Percentiles rank a stretch among this genome's conserved stretches.
Conservation (phyloP, 140 eudicot species). For the Eryngium alpinum region DNA sequence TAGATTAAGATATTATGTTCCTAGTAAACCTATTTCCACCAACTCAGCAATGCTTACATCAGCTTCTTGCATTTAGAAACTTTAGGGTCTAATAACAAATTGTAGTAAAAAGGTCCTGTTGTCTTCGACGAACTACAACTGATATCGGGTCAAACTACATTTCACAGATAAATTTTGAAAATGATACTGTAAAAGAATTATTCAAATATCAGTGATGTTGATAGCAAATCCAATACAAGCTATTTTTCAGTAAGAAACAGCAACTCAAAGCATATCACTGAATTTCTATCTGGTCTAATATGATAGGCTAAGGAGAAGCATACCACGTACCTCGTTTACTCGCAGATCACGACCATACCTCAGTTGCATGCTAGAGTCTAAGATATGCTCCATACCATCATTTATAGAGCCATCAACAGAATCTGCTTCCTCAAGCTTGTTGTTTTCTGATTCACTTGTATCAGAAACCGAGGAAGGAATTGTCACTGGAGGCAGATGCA, state of each 20-base stretch:
- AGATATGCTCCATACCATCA: constrained; percentile 99
- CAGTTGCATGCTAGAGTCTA: constrained; percentile 80
- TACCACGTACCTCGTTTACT: constrained; percentile 67
- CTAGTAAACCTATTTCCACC: no score
- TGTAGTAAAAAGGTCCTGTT: no score
- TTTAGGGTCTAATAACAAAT: no score
- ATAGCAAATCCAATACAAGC: no score
- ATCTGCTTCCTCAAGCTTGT: constrained; percentile 66
- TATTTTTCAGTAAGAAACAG: not conserved
- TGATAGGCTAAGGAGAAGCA: not conserved
- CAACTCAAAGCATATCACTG: not conserved
- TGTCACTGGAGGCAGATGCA: constrained; percentile 80
- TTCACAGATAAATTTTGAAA: no score
- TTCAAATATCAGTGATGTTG: no score
- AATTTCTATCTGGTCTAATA: not conserved
- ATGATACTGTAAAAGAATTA: no score
- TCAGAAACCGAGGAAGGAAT: constrained; percentile 80
- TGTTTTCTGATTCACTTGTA: constrained; percentile 49
- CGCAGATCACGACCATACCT: constrained; percentile 94
- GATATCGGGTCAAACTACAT: no score
- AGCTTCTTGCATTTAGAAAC: no score
- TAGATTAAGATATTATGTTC: no score
- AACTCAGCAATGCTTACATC: no score
- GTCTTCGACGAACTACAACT: no score
- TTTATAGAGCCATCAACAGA: constrained; percentile 63